These are phyloP conservation scores for Coemansia sp. DNA, from an alignment of 192 early-diverging fungal species.

Conservation along the genomic window DNA sequence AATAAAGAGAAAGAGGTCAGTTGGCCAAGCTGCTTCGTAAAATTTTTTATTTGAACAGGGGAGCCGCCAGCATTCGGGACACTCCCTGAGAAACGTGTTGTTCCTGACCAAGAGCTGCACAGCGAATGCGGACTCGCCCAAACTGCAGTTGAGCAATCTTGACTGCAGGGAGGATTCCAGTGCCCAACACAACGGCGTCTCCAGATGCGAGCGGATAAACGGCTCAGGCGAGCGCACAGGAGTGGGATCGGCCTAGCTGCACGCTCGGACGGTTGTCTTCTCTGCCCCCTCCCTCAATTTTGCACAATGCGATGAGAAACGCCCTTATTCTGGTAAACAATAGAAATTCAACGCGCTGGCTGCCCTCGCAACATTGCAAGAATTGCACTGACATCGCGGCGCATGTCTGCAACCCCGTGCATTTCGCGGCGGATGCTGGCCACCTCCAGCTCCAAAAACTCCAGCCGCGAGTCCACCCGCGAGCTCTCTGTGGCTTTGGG, in stretches of 20 bases:
- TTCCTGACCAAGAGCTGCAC: no score
- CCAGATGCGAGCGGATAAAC: neutral
- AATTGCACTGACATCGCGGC: constrained; percentile 5
- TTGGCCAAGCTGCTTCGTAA: neutral
- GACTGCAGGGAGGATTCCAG: neutral
- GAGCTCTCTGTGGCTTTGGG: neutral
- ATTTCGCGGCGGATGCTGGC: neutral
- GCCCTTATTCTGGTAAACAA: neutral
- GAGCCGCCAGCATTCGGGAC: no score
- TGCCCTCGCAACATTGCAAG: neutral
- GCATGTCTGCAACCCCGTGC: constrained; percentile 12
- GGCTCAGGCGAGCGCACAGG: no score
- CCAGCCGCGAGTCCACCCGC: neutral
- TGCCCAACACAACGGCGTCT: no score
- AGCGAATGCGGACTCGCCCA: neutral
- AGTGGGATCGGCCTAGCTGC: constrained; percentile 8
- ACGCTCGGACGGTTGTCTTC: constrained; percentile 13
- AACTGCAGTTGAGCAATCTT: no score
- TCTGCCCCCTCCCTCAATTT: no score
- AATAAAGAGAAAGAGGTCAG: neutral
- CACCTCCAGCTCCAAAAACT: neutral
- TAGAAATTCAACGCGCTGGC: constrained; percentile 1
- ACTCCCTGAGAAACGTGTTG: no score
- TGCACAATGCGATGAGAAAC: neutral
- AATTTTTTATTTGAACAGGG: no score